These are phyloP conservation scores for Myriosclerotinia duriaeana DNA, from an alignment of 2,329 filamentous ascomycete species.

Conservation along the genomic window DNA sequence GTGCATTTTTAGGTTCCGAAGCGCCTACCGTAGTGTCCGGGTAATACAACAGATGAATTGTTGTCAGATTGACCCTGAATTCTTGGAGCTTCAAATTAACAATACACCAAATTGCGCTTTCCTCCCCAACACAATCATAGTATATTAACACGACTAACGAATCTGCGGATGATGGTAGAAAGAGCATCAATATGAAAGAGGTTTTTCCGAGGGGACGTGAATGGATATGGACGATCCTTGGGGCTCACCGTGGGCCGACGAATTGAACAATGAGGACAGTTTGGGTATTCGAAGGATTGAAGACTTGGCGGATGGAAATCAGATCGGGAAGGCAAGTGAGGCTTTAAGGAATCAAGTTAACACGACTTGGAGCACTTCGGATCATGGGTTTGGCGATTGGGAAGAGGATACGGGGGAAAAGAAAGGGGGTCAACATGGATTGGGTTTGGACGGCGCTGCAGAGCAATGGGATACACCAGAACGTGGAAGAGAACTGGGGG, in stretches of 20 bases:
- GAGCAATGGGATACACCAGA: constrained; percentile 27
- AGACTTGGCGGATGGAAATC: constrained; percentile 21
- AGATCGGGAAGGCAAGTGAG: constrained; percentile 27
- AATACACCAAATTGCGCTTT: constrained; percentile 12
- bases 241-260: constrained; percentile 44
- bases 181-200: constrained; percentile 38
- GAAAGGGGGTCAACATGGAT: constrained; percentile 2
- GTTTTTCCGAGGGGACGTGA: constrained; percentile 19
- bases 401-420: constrained; percentile 26
- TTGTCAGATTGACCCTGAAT: constrained; percentile 23
- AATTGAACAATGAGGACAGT: constrained; percentile 25
- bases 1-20: constrained; percentile 20
- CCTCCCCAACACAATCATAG: background rate
- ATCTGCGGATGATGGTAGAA: constrained; percentile 11
- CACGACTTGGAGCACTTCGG: constrained; percentile 35
- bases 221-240: constrained; percentile 43
- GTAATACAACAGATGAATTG: constrained; percentile 22
- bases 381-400: constrained; percentile 38
- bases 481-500: constrained; percentile 11
- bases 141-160: constrained; percentile 11
- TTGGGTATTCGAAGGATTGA: background rate
- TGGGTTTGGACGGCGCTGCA: constrained; percentile 28
- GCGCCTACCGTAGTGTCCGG: background rate
- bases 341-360: constrained; percentile 30
- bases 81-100: constrained; percentile 5